Base-by-base conservation (phyloP, 257 asterid species). In the Plantago elongata region DNA sequence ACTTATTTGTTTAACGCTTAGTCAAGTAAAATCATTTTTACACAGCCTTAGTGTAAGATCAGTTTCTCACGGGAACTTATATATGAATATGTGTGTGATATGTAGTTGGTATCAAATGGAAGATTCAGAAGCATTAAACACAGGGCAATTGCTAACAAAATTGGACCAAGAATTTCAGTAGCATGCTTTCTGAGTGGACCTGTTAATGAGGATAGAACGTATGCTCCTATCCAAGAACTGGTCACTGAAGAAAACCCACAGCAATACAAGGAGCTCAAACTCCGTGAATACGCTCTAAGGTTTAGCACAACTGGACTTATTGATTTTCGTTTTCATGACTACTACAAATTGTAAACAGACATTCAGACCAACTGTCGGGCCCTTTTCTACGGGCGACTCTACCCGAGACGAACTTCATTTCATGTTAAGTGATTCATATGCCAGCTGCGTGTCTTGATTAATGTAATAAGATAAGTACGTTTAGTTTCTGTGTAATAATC, bases 221-320 rank as follows among this genome's bases (percentile, higher is more conserved):
- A 68, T 50, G 72, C 70, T 9, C 82, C 82, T 15, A 76, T 76
- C 22, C 51, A 72, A 46, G 79, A 80, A 46, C 59, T 80, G 13
- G 8, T 77, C 34, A 69, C 83, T 5, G 67, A 80, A 48, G 69
- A 67, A 12, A 70, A 63, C 50, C 79, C 86, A 10, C 72, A 73
- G 3, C 9, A 65, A 9, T 80, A 77, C 55, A 69, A 59, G 45
- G 75, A 57, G 45, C 67, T 45, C 3, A 47, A 60, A 0, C 6
- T 77, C 7, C 60, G 55, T 57, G 83, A 74, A 9, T 80, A 66
- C 55, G 0, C 58, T 0, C 60, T 38, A 4, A 14, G 66, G 64
- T 68, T 65, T 18, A 0, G 17, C 22, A 10, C 60, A 6, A 45
- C 67, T 52, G 80, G 80, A 13, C 80, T 79, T 10, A 72, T 68